Percentiles rank a stretch among this genome's conserved stretches.
Evolutionary conservation across 345 rosid genomes (phyloP).

Genomic region (Abelmoschus esculentus): DNA sequence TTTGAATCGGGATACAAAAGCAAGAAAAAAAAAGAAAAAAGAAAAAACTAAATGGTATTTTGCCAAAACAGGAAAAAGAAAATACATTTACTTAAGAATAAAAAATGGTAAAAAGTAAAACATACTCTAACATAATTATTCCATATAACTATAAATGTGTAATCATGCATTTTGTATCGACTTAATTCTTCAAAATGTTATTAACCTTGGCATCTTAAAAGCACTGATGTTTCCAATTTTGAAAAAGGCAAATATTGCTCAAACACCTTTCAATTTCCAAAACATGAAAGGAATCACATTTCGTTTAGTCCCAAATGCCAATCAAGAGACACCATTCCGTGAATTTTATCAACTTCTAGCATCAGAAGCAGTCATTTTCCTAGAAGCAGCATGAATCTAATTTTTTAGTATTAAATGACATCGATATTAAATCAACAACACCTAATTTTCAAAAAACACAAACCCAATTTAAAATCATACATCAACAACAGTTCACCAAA

Average conservation of each 20-base stretch:
- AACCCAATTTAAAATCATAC: neutral
- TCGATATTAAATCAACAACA: neutral
- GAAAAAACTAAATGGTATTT: neutral
- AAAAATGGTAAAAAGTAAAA: neutral
- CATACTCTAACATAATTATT: neutral
- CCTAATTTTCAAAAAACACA: neutral
- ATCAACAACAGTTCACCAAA: slow-evolving; percentile 9
- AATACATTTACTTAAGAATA: neutral
- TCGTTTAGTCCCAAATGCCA: neutral
- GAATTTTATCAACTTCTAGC: neutral
- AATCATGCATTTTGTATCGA: neutral
- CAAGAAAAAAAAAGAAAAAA: neutral
- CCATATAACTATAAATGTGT: neutral
- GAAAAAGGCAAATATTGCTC: neutral
- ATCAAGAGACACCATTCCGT: neutral
- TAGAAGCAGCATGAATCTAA: neutral
- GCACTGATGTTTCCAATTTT: neutral
- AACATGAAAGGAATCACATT: neutral
- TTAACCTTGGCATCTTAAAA: neutral
- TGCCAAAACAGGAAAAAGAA: neutral
- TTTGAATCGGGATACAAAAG: neutral
- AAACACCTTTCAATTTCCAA: neutral
- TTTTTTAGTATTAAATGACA: neutral
- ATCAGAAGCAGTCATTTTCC: neutral
- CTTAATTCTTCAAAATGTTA: neutral